These are phyloP conservation scores for Kalmanozyma brasiliensis DNA, from an alignment of 1,284 basidiomycete species.

Conservation along the genomic window DNA sequence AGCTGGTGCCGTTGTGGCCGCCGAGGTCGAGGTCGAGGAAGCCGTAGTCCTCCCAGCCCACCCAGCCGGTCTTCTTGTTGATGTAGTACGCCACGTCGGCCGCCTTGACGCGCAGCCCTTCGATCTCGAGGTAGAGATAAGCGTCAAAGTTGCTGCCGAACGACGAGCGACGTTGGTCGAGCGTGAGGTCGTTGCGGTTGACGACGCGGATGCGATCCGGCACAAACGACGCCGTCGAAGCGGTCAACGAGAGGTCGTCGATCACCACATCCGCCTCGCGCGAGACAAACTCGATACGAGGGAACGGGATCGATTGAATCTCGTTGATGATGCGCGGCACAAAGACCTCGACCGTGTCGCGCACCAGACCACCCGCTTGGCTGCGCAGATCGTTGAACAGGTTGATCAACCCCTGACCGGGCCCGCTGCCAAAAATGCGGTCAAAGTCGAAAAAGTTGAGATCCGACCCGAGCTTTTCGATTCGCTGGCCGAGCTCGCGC, in stretches of 20 bases:
- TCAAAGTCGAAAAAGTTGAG: constrained; percentile 53
- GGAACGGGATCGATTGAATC: constrained; percentile 70
- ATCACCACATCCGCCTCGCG: constrained; percentile 70
- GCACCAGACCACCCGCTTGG: constrained; percentile 67
- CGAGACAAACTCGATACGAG: constrained; percentile 70
- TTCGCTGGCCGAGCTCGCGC: constrained; percentile 66
- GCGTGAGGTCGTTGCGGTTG: constrained; percentile 69
- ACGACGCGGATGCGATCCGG: constrained; percentile 70
- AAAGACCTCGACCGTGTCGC: constrained; percentile 70
- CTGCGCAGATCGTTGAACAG: constrained; percentile 34
- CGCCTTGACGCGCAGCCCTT: constrained; percentile 70
- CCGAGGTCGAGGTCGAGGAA: constrained; percentile 70
- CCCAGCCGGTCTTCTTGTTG: constrained; percentile 67
- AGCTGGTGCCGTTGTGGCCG: constrained; percentile 67
- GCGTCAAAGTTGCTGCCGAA: constrained; percentile 69
- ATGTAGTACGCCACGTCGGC: constrained; percentile 71
- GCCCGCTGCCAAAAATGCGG: constrained; percentile 19
- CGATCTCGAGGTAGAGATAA: constrained; percentile 68
- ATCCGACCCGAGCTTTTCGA: constrained; percentile 69
- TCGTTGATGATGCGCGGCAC: constrained; percentile 69
- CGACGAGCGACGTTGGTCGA: constrained; percentile 69
- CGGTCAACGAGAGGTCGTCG: constrained; percentile 67
- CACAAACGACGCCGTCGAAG: constrained; percentile 70
- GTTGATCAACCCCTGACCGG: constrained; percentile 26
- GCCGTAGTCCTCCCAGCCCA: constrained; percentile 70